A percentile compares a stretch with the other conserved stretches of the same genome.
phyloP scores from a whole-genome alignment of 208 protist species.

The Novymonas esmeraldas region DNA sequence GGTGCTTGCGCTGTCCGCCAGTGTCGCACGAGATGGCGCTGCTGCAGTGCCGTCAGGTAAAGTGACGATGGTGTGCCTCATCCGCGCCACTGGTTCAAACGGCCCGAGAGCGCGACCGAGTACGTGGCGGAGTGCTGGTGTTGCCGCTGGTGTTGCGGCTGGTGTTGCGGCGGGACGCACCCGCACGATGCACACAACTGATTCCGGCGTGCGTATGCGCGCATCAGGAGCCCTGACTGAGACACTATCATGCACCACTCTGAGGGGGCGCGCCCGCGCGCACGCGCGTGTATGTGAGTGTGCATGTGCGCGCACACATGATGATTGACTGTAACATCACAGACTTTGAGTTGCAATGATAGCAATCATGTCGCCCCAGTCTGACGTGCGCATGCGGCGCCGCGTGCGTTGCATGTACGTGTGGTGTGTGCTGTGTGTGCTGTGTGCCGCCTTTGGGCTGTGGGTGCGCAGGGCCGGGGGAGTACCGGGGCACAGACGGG shows the following conservation, averaged over 20 bases:
- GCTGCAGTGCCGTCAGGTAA: slow-evolving; percentile 24
- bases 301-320: slow-evolving; percentile 3
- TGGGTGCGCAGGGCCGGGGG: too few relatives aligned
- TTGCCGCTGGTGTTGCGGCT: neutral
- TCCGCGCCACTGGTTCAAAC: slow-evolving; percentile 26
- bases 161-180: neutral
- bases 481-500: too few relatives aligned
- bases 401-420: neutral
- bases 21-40: slow-evolving; percentile 24
- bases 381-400: slow-evolving; percentile 6
- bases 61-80: slow-evolving; percentile 21
- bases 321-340: slow-evolving; percentile 12
- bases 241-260: slow-evolving; percentile 15
- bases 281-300: slow-evolving; percentile 1
- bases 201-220: slow-evolving; percentile 15
- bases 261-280: slow-evolving; percentile 1
- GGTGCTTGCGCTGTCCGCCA: slow-evolving; percentile 26
- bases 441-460: too few relatives aligned
- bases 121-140: neutral
- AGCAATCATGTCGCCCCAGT: slow-evolving; percentile 9
- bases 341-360: slow-evolving; percentile 11
- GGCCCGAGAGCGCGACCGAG: slow-evolving; percentile 9
- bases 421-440: too few relatives aligned
- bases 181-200: slow-evolving; percentile 24
- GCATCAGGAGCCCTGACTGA: slow-evolving; percentile 20